Percentiles rank a stretch among this genome's conserved stretches.
phyloP scores from a whole-genome alignment of 2,329 filamentous ascomycete genomes.

The Epichloe festucae region DNA sequence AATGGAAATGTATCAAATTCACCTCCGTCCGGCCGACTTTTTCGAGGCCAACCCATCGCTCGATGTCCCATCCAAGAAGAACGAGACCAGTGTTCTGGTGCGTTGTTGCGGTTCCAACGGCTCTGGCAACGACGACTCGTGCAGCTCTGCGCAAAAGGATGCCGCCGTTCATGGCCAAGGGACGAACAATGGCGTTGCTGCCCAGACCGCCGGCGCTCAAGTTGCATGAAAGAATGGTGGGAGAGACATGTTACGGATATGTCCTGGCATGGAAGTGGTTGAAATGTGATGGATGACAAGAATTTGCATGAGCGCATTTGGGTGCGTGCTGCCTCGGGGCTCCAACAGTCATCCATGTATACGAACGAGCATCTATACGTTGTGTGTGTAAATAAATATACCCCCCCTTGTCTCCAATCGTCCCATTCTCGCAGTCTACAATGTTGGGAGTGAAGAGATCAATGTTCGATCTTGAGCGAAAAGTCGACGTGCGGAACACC shows the following conservation, averaged over 20 bases:
- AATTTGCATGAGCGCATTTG: not conserved
- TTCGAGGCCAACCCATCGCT: constrained; percentile 33
- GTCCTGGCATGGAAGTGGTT: not conserved
- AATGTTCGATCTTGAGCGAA: constrained; percentile 68
- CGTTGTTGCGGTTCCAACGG: constrained; percentile 17
- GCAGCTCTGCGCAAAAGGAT: constrained; percentile 16
- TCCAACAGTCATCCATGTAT: not conserved
- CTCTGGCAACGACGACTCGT: constrained; percentile 2
- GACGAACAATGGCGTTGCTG: constrained; percentile 7
- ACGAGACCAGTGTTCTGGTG: constrained; percentile 29
- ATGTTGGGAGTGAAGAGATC: constrained; percentile 3
- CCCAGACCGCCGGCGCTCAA: constrained; percentile 10
- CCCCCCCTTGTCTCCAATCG: too few relatives aligned
- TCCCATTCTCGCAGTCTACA: not conserved
- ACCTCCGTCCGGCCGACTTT: constrained; percentile 29
- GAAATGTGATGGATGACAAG: not conserved
- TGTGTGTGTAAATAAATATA: too few relatives aligned
- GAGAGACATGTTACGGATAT: not conserved
- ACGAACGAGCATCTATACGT: not conserved
- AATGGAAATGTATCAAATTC: constrained; percentile 33
- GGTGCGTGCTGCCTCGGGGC: not conserved
- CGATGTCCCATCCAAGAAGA: constrained; percentile 26
- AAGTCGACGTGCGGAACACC: constrained; percentile 91
- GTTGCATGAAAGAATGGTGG: constrained; percentile 3
- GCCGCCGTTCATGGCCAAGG: constrained; percentile 22